phyloP scores from a whole-genome alignment of 2,329 filamentous ascomycete species.

The Xylariaceae sp. region DNA sequence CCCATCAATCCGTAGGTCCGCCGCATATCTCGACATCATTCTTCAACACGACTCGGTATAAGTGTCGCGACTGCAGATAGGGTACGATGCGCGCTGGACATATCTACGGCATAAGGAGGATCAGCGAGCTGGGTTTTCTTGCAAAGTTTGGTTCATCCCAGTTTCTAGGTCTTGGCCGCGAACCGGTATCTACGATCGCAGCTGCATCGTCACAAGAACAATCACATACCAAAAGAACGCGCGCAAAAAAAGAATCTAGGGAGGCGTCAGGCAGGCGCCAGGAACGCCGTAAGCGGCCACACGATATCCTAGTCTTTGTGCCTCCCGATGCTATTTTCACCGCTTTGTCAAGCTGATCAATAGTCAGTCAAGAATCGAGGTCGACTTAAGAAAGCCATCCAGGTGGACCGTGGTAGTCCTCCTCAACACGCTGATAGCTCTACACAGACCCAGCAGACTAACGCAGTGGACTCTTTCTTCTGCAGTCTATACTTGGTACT shows the following conservation, averaged over 20 bases:
- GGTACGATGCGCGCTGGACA: background rate
- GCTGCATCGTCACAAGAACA: conserved; percentile 5
- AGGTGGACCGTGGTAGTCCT: background rate
- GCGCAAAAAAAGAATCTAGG: background rate
- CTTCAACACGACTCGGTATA: conserved; percentile 11
- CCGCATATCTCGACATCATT: conserved; percentile 9
- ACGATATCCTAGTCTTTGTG: background rate
- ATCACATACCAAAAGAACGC: background rate
- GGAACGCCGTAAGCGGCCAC: background rate
- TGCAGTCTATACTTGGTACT: background rate
- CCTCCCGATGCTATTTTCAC: background rate
- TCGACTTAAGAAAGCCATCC: background rate
- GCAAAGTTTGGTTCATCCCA: conserved; percentile 27
- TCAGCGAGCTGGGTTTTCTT: conserved; percentile 24
- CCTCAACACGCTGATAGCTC: conserved; percentile 1
- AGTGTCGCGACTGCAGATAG: background rate
- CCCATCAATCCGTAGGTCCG: conserved; percentile 20
- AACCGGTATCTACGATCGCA: conserved; percentile 1
- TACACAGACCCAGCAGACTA: conserved; percentile 4
- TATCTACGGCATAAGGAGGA: conserved; percentile 10
- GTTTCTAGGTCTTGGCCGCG: conserved; percentile 18
- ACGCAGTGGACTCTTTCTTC: conserved; percentile 1
- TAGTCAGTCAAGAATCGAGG: background rate
- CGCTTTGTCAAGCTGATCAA: conserved; percentile 3
- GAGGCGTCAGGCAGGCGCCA: background rate